These are phyloP conservation scores for Hymenoscyphus repandus DNA, from an alignment of 2,329 filamentous ascomycete species.

Conservation along the genomic window DNA sequence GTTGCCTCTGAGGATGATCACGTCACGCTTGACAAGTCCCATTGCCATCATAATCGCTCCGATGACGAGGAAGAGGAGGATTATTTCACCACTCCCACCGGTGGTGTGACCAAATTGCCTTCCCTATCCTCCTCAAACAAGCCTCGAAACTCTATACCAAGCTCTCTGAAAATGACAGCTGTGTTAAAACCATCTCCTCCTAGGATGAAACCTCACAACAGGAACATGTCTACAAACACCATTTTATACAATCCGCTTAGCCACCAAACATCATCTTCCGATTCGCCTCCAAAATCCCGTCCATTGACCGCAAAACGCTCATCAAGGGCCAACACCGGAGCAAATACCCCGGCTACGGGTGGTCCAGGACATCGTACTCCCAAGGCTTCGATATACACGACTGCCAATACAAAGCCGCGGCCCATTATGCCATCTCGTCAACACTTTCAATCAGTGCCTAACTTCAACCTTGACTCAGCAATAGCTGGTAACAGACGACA, in stretches of 20 bases:
- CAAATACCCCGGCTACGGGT: constrained; percentile 19
- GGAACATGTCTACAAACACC: constrained; percentile 75
- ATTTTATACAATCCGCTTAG: constrained; percentile 72
- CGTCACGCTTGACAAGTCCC: constrained; percentile 42
- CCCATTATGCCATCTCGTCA: constrained; percentile 50
- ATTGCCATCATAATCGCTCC: constrained; percentile 15
- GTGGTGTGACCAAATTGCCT: constrained; percentile 19
- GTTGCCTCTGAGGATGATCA: constrained; percentile 64
- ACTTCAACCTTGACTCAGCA: constrained; percentile 33
- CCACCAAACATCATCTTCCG: constrained; percentile 37
- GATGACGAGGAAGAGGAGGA: constrained; percentile 42
- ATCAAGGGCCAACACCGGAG: constrained; percentile 23
- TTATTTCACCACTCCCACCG: constrained; percentile 50
- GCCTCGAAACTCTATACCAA: neutral
- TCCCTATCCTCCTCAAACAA: constrained; percentile 12
- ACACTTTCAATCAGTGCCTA: constrained; percentile 50
- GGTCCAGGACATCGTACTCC: constrained; percentile 21
- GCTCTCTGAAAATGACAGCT: neutral
- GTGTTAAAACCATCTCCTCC: constrained; percentile 17
- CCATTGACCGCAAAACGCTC: constrained; percentile 32
- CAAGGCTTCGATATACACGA: constrained; percentile 31
- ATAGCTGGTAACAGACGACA: constrained; percentile 8
- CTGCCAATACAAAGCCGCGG: constrained; percentile 44
- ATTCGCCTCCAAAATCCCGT: constrained; percentile 33
- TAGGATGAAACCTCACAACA: constrained; percentile 46